Conservation (phyloP, 331 rosid species). For the Malus hybrid region DNA sequence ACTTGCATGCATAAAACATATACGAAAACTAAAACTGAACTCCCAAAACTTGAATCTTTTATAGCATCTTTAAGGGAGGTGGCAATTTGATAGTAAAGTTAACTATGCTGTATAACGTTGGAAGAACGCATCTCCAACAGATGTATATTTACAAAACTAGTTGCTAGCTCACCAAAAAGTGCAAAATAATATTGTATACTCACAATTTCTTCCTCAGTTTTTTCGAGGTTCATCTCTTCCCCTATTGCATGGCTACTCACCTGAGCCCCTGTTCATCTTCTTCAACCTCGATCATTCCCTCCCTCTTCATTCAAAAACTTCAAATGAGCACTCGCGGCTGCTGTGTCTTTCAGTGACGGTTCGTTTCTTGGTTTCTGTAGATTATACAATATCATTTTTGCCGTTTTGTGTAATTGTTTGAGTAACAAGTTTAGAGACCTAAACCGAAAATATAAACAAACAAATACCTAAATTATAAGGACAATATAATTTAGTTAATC, state of each 20-base stretch:
- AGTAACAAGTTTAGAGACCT: background rate
- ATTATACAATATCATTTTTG: background rate
- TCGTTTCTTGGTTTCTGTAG: constrained; percentile 14
- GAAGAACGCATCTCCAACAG: no score
- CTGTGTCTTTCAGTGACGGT: constrained; percentile 66
- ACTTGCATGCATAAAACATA: background rate
- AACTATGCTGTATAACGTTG: no score
- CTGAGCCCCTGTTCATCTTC: constrained; percentile 25
- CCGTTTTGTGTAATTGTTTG: background rate
- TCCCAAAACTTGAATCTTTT: no score
- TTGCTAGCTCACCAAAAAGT: no score
- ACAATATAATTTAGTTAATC: no score
- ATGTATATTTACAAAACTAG: no score
- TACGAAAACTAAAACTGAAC: background rate
- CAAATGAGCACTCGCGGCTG: constrained; percentile 68
- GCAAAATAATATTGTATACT: background rate
- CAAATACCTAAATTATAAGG: no score
- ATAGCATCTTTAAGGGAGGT: no score
- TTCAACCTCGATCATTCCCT: constrained; percentile 23
- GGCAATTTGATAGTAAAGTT: no score
- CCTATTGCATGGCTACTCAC: constrained; percentile 50
- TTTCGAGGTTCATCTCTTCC: background rate
- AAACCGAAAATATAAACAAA: no score
- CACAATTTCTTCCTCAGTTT: background rate
- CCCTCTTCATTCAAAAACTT: constrained; percentile 37